phyloP scores from a whole-genome alignment of 192 early-diverging fungal genomes.

The Backusella westeae region DNA sequence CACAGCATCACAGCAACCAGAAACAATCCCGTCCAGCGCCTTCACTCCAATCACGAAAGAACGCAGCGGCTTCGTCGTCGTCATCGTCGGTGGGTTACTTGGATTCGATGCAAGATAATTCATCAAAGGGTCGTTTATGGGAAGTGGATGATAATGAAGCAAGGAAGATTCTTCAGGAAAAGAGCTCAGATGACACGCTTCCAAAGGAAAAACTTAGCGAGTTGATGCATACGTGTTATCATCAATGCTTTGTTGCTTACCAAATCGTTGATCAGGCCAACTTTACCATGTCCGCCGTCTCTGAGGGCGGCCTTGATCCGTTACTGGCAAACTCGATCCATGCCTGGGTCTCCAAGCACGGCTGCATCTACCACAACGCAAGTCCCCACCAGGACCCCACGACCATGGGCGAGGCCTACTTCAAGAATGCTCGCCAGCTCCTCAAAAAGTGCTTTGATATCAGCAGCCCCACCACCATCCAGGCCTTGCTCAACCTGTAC shows the following conservation, averaged over 20 bases:
- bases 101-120: neutral
- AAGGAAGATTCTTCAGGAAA: slow-evolving; percentile 34
- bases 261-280: slow-evolving; percentile 34
- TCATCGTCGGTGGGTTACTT: neutral
- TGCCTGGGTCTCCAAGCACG: slow-evolving; percentile 42
- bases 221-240: slow-evolving; percentile 34
- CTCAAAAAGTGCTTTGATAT: slow-evolving; percentile 45
- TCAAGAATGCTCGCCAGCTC: slow-evolving; percentile 40
- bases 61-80: neutral
- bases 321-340: slow-evolving; percentile 39
- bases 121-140: slow-evolving; percentile 31
- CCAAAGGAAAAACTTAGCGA: slow-evolving; percentile 28
- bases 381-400: slow-evolving; percentile 21
- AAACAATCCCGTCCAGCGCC: neutral
- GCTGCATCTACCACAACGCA: slow-evolving; percentile 35
- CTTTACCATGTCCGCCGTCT: slow-evolving; percentile 22
- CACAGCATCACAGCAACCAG: neutral
- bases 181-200: slow-evolving; percentile 25
- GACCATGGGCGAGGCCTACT: slow-evolving; percentile 38
- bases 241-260: slow-evolving; percentile 38
- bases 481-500: slow-evolving; percentile 40
- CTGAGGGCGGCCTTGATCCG: slow-evolving; percentile 25
- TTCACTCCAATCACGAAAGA: neutral
- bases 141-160: slow-evolving; percentile 40
- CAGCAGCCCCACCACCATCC: slow-evolving; percentile 38